Evolutionary conservation across 768 basidiomycete genomes (phyloP), one percentile per base, ranked within the genome.

Genomic region (Myochromella boudieri): DNA sequence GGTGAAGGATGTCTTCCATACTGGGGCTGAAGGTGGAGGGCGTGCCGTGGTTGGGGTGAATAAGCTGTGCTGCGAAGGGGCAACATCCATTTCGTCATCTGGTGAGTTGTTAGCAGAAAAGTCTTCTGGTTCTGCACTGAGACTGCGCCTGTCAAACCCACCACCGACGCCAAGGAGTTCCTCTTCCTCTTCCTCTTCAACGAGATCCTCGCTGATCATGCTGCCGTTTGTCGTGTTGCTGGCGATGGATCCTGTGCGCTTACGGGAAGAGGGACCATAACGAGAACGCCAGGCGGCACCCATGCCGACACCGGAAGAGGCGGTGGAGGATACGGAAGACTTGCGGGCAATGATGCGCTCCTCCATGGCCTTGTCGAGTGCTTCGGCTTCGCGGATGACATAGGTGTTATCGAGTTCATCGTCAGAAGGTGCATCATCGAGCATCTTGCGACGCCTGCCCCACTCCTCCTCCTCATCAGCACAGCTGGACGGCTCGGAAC

Each of bases 311-410:
- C 81, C 82, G 3, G 80, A 86, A 10, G 71, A 86, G 8, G 70
- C 71, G 24, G 83, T 54, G 34, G 86, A 88, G 17, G 87, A 87
- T 9, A 64, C 65, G 14, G 89, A 89, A 0, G 78, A 71, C 59
- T 83, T 88, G 58, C 89, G 84, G 34, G 87, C 83, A 39, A 90
- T 68, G 41, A 86, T 71, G 48, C 90, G 85, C 50, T 88, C 81
- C 59, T 91, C 87, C 90, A 92, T 92, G 31, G 87, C 90, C 60
- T 83, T 87, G 68, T 93, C 90, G 28, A 93, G 78, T 12, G 82
- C 86, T 39, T 72, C 78, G n/a, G 91, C 90, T 68, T 92, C 90
- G 46, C 80, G 83, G 72, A 85, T 78, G 39, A 87, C 69, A 33
- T 80, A 64, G 15, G 68, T 66, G 57, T 72, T 80, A 54, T 87